phyloP scores from a whole-genome alignment of 306 rosid species.

The Purshia tridentata region DNA sequence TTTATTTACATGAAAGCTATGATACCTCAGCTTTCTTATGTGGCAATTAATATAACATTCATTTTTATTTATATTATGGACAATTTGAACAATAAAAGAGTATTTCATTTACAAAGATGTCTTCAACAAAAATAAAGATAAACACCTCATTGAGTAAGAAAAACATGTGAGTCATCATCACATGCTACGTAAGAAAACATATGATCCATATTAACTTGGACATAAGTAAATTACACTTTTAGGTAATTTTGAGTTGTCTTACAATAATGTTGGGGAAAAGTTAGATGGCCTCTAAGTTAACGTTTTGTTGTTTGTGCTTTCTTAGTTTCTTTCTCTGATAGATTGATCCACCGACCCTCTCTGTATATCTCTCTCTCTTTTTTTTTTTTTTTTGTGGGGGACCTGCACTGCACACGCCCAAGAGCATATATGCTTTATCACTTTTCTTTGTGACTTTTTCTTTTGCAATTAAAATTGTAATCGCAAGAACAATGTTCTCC shows the following conservation, averaged over 20 bases:
- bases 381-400: slow-evolving; percentile 8
- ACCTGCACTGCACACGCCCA: slow-evolving; percentile 50
- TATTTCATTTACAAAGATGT: no score
- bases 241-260: slow-evolving; percentile 6
- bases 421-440: slow-evolving; percentile 21
- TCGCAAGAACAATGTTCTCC: slow-evolving; percentile 21
- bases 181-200: no score
- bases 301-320: slow-evolving; percentile 39
- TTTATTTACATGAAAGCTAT: no score
- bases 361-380: neutral
- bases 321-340: neutral
- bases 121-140: no score
- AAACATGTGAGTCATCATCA: no score
- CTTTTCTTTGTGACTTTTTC: slow-evolving; percentile 31
- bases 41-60: no score
- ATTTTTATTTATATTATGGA: no score
- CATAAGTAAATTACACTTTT: no score
- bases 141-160: no score
- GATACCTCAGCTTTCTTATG: no score
- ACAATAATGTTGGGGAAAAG: slow-evolving; percentile 1
- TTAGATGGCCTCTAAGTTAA: slow-evolving; percentile 28
- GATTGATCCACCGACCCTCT: slow-evolving; percentile 30
- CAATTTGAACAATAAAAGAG: no score
- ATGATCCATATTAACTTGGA: no score
- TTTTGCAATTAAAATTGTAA: slow-evolving; percentile 1